phyloP scores from a whole-genome alignment of 176 grass and related monocot genomes.

The Alloteropsis semialata region DNA sequence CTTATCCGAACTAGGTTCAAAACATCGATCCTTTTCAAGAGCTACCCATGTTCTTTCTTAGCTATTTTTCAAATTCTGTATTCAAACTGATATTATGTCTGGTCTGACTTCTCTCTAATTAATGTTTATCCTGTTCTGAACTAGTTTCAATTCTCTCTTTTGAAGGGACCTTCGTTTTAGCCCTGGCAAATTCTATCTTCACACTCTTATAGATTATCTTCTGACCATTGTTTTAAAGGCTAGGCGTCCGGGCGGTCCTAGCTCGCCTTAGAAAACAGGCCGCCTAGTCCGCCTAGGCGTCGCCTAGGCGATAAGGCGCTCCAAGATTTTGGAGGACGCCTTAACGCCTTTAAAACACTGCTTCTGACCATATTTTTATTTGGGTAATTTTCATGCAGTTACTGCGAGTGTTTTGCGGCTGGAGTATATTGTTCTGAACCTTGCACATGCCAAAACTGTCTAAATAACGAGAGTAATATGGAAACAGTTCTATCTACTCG shows the following conservation, averaged over 20 bases:
- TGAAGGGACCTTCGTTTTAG: neutral
- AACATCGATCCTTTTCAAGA: neutral
- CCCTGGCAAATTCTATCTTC: neutral
- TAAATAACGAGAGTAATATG: conserved; percentile 75
- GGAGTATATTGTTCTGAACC: conserved; percentile 98
- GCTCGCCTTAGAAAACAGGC: too few species aligned
- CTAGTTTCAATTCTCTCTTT: neutral
- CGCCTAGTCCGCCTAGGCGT: too few species aligned
- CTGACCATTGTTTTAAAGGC: too few species aligned
- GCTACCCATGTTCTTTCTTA: conserved; percentile 14
- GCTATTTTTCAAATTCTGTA: neutral
- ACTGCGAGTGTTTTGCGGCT: conserved; percentile 97
- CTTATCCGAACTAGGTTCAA: neutral
- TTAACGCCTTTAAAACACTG: too few species aligned
- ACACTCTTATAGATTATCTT: conserved; percentile 1
- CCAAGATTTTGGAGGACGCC: too few species aligned
- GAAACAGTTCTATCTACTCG: conserved; percentile 84
- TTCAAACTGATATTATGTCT: conserved; percentile 15
- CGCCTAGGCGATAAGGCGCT: too few species aligned
- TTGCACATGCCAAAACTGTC: conserved; percentile 83
- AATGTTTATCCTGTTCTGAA: neutral
- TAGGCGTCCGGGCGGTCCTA: too few species aligned
- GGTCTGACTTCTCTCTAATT: neutral
- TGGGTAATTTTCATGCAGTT: conserved; percentile 53
- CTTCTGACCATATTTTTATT: neutral